These are phyloP conservation scores for Erythrophleum ivorense DNA, from an alignment of 331 rosid species.

Conservation along the genomic window DNA sequence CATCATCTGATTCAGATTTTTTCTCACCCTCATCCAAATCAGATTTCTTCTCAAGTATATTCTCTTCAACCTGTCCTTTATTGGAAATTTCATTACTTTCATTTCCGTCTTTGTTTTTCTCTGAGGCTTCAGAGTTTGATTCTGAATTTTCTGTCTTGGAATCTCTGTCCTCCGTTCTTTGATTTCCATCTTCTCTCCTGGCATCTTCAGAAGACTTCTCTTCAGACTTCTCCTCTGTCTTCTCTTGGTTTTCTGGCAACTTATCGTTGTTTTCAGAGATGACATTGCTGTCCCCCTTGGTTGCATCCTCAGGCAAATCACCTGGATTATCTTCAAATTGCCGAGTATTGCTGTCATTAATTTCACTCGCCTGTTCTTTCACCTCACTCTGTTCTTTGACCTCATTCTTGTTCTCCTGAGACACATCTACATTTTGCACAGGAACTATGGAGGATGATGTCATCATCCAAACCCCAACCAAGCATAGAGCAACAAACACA, in stretches of 20 bases:
- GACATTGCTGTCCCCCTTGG: conserved; percentile 57
- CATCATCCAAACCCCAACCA: conserved; percentile 97
- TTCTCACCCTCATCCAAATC: conserved; percentile 45
- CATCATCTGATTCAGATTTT: conserved; percentile 44
- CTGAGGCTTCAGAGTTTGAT: conserved; percentile 36
- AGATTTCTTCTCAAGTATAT: conserved; percentile 44
- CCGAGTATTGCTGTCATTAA: conserved; percentile 47
- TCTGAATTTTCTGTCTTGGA: conserved; percentile 45
- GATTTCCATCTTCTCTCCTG: conserved; percentile 48
- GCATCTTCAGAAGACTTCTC: conserved; percentile 51
- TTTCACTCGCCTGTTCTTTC: conserved; percentile 51
- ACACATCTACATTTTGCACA: conserved; percentile 67
- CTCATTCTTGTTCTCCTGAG: conserved; percentile 62
- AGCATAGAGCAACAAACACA: conserved; percentile 85
- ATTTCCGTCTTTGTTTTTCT: conserved; percentile 35
- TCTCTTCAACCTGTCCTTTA: conserved; percentile 31
- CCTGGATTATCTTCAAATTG: conserved; percentile 88
- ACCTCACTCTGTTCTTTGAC: conserved; percentile 46
- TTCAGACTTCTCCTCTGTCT: conserved; percentile 43
- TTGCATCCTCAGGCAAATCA: conserved; percentile 83
- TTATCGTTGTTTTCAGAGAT: conserved; percentile 40
- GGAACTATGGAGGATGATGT: conserved; percentile 90
- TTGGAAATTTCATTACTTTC: conserved; percentile 40
- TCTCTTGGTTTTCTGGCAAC: conserved; percentile 44
- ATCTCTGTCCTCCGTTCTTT: conserved; percentile 36